Base-by-base conservation (phyloP, 352 stramenopile genomes). In the Globisporangium lucens region DNA sequence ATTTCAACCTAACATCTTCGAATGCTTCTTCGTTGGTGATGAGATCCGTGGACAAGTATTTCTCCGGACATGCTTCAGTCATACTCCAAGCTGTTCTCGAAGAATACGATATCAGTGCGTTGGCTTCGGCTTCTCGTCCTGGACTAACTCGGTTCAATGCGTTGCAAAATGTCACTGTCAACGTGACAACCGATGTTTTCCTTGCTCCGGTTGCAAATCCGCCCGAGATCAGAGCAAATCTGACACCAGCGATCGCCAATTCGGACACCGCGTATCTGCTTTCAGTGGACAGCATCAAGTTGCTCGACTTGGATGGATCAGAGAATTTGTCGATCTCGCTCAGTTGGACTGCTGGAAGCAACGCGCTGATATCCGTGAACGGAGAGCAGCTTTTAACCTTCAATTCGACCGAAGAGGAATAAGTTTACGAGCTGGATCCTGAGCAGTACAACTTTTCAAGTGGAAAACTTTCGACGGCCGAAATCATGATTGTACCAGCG, bases 301-400 rank as follows among this genome's bases (percentile, higher is more conserved):
- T 77, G 7, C 56, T 59, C 15, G 72, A 75, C 51, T 27, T 70
- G 46, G 72, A 77, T 64, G 68, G 68, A 0, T 75, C 65, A 10
- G 72, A 77, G 33, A 36, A 66, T 13, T 60, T 77, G 4, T 70
- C 61, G 0, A 66, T 73, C 51, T 24, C 71, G 30, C 13, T 49
- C 22, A 7, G 27, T 24, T 30, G 55, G 2, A 47, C 65, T 2
- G 29, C 43, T 13, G 60, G 30, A 17, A 29, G 69, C 58, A 29
- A 22, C 1, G 61, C 69, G 4, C n/a, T 64, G 8, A 56, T 77
- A 4, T 63, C 70, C 13, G 65, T 75, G 55, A 67, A 77, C 53
- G 51, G 57, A 53, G n/a, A 53, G 35, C 36, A 35, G 2, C 38
- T 46, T 17, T 46, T 46, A 12, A 20, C 13, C 12, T 17, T 46